Base-by-base conservation (phyloP, 2,329 filamentous ascomycete genomes). In the Monosporascus cannonballus region DNA sequence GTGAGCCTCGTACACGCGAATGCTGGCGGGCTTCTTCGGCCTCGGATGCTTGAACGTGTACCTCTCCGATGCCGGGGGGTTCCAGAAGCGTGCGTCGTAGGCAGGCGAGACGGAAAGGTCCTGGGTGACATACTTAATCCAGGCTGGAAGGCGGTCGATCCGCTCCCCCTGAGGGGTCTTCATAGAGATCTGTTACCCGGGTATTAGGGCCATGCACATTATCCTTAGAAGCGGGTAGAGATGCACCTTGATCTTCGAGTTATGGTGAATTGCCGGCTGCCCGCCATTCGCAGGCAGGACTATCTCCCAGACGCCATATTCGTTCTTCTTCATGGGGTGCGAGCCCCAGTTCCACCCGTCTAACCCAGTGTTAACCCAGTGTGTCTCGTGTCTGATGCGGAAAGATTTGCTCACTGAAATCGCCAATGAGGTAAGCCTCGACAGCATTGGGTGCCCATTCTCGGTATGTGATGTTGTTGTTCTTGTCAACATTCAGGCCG, bases 1-100 rank as follows among this genome's bases (percentile, higher is more conserved):
- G 66, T 99, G 94, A n/a, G 94, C 94, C 73, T 99, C 94, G 72
- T 99, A 99, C 54, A 99, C 91, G 49, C 94, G 86, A n/a, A 83
- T 84, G 63, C 91, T 96, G 53, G 77, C 70, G 1, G 94, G 94
- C 76, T 93, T 95, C 69, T 85, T 84, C 6, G 93, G 94, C 49
- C 87, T 81, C 47, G 80, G 64, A 70, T 97, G 82, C 74, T 95
- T 92, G 79, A 96, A 96, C 51, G 81, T 76, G 69, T 97, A 97
- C 65, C 76, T 83, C 66, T 95, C 84, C 39, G 77, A 73, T 48
- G 78, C 70, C 3, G 91, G 90, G 36, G 94, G 94, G 67, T 97
- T 96, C 94, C 94, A 99, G 75, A 99, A 96, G 50, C 90, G 84
- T 24, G 90, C 92, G 69, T 99, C 94, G 71, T 97, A 99, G 25